Evolutionary conservation across 2,329 filamentous ascomycete genomes (phyloP).

Genomic region (Monilinia polystroma): DNA sequence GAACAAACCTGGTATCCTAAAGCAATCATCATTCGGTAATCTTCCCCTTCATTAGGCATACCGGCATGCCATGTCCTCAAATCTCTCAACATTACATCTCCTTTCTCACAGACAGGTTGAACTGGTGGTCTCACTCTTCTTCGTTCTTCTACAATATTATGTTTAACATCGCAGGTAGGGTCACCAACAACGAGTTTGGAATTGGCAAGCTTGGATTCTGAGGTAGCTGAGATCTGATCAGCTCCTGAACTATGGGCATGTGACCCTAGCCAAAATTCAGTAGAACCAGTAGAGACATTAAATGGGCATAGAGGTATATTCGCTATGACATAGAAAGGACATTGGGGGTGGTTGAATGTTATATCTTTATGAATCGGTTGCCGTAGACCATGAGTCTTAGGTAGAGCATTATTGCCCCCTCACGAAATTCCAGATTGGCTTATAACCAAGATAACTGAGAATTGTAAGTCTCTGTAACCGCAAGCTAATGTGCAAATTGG

Average conservation of each 20-base stretch:
- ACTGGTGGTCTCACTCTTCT: constrained; percentile 18
- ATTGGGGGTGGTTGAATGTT: constrained; percentile 55
- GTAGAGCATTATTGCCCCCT: constrained; percentile 34
- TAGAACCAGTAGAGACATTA: constrained; percentile 47
- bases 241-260: constrained; percentile 37
- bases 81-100: constrained; percentile 21
- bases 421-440: constrained; percentile 44
- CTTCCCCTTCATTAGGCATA: constrained; percentile 53
- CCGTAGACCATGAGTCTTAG: constrained; percentile 41
- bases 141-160: constrained; percentile 39
- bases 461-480: neutral
- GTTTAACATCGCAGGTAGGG: constrained; percentile 39
- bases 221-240: constrained; percentile 18
- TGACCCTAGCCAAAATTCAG: constrained; percentile 51
- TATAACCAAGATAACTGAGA: constrained; percentile 44
- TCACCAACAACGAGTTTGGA: constrained; percentile 52
- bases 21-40: constrained; percentile 55
- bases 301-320: constrained; percentile 49
- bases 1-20: constrained; percentile 14
- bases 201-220: constrained; percentile 30
- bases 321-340: constrained; percentile 49
- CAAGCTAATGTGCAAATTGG: neutral
- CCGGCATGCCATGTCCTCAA: constrained; percentile 49
- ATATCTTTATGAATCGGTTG: constrained; percentile 60
- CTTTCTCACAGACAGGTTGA: constrained; percentile 17